Evolutionary conservation across 106 monocot genomes (phyloP).

Genomic region (Dendrobium huoshanense): DNA sequence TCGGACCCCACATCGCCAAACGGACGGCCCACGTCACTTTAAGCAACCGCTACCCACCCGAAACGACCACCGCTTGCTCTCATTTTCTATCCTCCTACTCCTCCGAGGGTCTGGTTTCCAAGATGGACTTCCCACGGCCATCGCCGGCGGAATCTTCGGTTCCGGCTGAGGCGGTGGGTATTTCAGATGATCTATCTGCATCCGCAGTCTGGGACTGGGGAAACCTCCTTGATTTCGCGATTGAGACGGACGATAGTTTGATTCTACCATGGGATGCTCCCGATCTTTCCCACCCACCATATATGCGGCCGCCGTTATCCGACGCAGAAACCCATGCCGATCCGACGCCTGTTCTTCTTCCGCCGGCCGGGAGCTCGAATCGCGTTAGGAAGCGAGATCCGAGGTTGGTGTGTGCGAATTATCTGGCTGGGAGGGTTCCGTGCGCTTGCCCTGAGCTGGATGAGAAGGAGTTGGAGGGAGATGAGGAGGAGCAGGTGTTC

Average conservation of each 20-base stretch:
- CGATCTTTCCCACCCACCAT: background rate
- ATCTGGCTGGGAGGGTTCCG: conserved; percentile 63
- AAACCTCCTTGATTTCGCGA: conserved; percentile 49
- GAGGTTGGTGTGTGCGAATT: conserved; percentile 74
- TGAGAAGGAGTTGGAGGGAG: conserved; percentile 36
- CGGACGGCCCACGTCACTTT: background rate
- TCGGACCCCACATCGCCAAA: background rate
- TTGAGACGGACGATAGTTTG: conserved; percentile 35
- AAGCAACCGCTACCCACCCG: background rate
- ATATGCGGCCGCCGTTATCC: conserved; percentile 2
- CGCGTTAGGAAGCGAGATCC: conserved; percentile 77
- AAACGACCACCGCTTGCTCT: background rate
- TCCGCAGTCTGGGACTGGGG: conserved; percentile 55
- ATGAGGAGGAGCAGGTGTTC: conserved; percentile 28
- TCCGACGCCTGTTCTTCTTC: background rate
- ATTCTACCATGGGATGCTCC: conserved; percentile 24
- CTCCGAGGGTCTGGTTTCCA: background rate
- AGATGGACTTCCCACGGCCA: conserved; percentile 6
- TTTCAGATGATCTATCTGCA: conserved; percentile 2
- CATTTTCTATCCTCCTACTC: background rate
- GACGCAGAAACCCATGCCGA: background rate
- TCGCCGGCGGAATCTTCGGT: background rate
- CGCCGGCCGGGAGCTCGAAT: conserved; percentile 1
- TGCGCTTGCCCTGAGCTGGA: conserved; percentile 91
- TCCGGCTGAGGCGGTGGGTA: background rate